phyloP scores from a whole-genome alignment of 805 yeast genomes.

The Blastobotrys attinorum region DNA sequence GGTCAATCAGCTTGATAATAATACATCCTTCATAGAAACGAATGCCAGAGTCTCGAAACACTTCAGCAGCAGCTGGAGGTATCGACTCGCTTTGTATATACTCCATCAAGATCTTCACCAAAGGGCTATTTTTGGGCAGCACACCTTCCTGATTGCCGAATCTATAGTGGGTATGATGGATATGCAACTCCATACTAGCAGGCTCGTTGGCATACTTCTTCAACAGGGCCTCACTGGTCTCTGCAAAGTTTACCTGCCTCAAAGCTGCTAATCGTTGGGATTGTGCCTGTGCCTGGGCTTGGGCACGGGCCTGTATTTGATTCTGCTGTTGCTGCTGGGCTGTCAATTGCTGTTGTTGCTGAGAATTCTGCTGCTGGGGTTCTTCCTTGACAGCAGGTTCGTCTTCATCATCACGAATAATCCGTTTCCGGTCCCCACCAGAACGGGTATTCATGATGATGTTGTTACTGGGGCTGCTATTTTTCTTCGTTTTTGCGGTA shows the following conservation, averaged over 20 bases:
- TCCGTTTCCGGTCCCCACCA: constrained; percentile 11
- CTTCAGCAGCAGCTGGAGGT: constrained; percentile 84
- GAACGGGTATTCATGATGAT: background rate
- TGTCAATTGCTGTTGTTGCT: background rate
- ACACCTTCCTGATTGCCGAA: constrained; percentile 88
- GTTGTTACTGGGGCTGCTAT: too few species aligned
- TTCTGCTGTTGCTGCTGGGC: background rate
- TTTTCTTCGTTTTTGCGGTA: too few species aligned
- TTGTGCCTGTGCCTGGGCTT: background rate
- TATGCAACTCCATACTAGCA: constrained; percentile 81
- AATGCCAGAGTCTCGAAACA: constrained; percentile 77
- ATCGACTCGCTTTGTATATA: constrained; percentile 75
- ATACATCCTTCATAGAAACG: constrained; percentile 85
- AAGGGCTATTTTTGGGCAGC: constrained; percentile 70
- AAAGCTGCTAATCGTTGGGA: background rate
- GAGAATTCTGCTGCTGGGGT: background rate
- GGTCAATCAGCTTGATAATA: constrained; percentile 80
- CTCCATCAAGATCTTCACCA: constrained; percentile 66
- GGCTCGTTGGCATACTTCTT: constrained; percentile 69
- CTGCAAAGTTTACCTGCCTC: constrained; percentile 35
- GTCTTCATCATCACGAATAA: constrained; percentile 17
- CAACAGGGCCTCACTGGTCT: constrained; percentile 63
- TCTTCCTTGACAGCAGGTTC: background rate
- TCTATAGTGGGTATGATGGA: constrained; percentile 83
- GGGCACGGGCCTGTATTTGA: background rate